Base-by-base conservation (phyloP, 164 flowering plant species). In the Vitis rupestris region DNA sequence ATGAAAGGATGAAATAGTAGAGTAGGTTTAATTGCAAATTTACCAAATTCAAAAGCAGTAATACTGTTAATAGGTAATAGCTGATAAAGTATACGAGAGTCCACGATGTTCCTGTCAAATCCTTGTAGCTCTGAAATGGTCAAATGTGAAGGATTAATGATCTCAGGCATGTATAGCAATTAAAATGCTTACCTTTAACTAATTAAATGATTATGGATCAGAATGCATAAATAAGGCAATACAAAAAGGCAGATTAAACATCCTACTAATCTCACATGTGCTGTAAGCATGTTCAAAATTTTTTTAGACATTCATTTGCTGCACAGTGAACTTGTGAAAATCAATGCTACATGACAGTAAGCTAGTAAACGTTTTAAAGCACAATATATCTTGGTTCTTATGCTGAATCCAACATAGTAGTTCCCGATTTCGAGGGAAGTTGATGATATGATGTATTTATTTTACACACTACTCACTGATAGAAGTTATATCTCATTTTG, bases 1-100 rank as follows among this genome's bases (percentile, higher is more conserved):
- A 37, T 37, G 23, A 11, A 54, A 27, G 50, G 23, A 61, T 13
- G 1, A 60, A 53, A 64, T 48, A 64, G 62, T 19, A 23, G 14
- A 9, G 37, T 47, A 15, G 68, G 15, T 54, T 9, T 59, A 8
- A 66, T 23, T 17, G 44, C 48, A 55, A 69, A 52, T 73, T 83
- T 72, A 94, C 98, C 92, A 94, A 75, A 80, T 92, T 92, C 75
- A 94, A 65, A 13, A 94, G 92, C 50, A 92, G 83, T 73, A 94
- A 50, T 47, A 92, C 86, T 44, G 97, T 87, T 67, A 94, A 78
- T 12, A 94, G 82, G 81, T 94, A 90, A 83, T 88, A 94, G 80
- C 98, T 92, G 83, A 92, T 56, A 68, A 92, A 94, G 83, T 90
- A 94, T 30, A 53, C 68, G 59, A 83, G 79, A 60, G 76, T 77